Base-by-base conservation (phyloP, 2,329 filamentous ascomycete species). In the Arthrobotrys musiformis region DNA sequence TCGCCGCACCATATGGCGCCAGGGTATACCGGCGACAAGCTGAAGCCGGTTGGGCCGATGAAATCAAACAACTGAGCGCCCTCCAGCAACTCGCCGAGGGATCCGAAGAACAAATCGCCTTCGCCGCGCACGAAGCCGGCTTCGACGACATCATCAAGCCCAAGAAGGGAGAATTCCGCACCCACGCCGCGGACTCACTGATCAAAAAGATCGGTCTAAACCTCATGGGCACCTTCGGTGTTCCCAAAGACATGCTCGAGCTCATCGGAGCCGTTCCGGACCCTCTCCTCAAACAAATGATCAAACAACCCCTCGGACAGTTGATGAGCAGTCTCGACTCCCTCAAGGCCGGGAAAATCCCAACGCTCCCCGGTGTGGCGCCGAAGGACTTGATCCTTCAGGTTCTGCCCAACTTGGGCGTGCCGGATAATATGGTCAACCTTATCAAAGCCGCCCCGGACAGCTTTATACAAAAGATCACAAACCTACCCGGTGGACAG, bases 221-320 rank as follows among this genome's bases (percentile, higher is more conserved):
- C 22, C 42, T 40, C 17, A 67, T 75, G 62, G 63, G 63, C 4
- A 35, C 22, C 6, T 63, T 69, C 19, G 63, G 63, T n/a, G 63
- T 75, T 28, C 70, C 70, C 4, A n/a, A 56, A 1, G 54, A 60
- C 15, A 75, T 69, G 70, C 44, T 75, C 3, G 44, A 67, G 9
- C 70, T 75, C 5, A 75, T 75, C 63, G 33, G 42, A 3, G 70
- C 70, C 6, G 70, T 75, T 30, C 70, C 70, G 1, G 70, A 75
- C 44, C 33, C 24, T 13, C 22, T 75, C 3, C 35, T 69, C 15
- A 75, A 69, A 19, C 37, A 58, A 19, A 75, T 75, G 70, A 48
- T 68, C 13, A 44, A 33, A 2, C 70, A 75, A 22, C 70, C 70
- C 4, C 63, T 69, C 9, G 46, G 70, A 1, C 33, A 69, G 13